Percentiles rank a stretch among this genome's conserved stretches.
Conservation (phyloP, 305 asterid species). For the Rubia balearica region DNA sequence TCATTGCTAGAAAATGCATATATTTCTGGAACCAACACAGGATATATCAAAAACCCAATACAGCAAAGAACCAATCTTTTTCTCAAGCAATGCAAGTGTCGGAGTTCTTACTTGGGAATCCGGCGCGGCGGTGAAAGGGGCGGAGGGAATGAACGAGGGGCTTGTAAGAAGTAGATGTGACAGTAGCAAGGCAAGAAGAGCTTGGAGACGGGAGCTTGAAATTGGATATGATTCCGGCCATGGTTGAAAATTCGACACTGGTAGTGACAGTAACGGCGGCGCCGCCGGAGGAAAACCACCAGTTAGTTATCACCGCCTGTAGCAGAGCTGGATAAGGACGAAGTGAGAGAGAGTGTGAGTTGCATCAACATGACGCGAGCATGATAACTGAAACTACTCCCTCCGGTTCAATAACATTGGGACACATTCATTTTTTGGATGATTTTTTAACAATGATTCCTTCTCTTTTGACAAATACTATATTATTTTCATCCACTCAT, state of each 20-base stretch:
- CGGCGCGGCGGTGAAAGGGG: slow-evolving; percentile 23
- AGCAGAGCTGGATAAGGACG: slow-evolving; percentile 2
- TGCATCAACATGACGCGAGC: slow-evolving; percentile 3
- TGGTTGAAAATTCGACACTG: not conserved
- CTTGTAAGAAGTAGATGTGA: slow-evolving; percentile 32
- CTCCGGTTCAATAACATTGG: no score
- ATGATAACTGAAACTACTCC: not conserved
- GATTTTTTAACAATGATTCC: no score
- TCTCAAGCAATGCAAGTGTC: not conserved
- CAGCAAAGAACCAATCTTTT: not conserved
- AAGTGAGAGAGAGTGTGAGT: not conserved
- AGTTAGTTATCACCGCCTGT: not conserved
- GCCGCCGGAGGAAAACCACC: slow-evolving; percentile 1
- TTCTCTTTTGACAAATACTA: no score
- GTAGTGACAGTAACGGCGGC: not conserved
- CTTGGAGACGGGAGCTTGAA: slow-evolving; percentile 27
- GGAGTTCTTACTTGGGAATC: slow-evolving; percentile 41
- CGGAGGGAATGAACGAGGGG: slow-evolving; percentile 28
- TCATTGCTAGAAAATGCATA: slow-evolving; percentile 81
- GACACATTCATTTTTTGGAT: no score
- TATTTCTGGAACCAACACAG: slow-evolving; percentile 35
- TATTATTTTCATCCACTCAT: no score
- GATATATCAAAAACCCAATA: not conserved
- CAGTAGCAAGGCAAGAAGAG: slow-evolving; percentile 29
- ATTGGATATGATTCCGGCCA: slow-evolving; percentile 53